A percentile compares a stretch with the other conserved stretches of the same genome.
These are phyloP conservation scores for Microbotryum saponariae DNA, from an alignment of 1,284 basidiomycete genomes.

Conservation along the genomic window DNA sequence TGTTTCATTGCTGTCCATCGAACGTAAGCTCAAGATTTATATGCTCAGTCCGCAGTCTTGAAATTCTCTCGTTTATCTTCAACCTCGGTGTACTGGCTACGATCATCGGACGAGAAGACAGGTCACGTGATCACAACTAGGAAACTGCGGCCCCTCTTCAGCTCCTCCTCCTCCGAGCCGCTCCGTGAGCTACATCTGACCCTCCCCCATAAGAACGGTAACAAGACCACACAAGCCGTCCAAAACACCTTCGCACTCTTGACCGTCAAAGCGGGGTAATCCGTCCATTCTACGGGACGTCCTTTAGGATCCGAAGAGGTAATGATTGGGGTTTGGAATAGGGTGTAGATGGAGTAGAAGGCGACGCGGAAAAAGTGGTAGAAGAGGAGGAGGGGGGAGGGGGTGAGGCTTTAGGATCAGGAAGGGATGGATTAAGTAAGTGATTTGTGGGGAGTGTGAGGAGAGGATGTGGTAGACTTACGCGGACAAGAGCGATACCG, in stretches of 20 bases:
- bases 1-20: too few relatives aligned
- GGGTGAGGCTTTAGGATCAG: constrained; percentile 48
- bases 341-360: constrained; percentile 52
- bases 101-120: too few relatives aligned
- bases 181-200: constrained; percentile 21
- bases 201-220: constrained; percentile 80
- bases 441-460: neutral
- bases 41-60: too few relatives aligned
- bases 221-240: constrained; percentile 76
- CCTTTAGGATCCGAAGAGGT: constrained; percentile 35
- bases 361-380: constrained; percentile 94
- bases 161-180: too few relatives aligned
- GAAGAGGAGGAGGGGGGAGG: constrained; percentile 68
- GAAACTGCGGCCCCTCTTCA: too few relatives aligned
- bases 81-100: too few relatives aligned
- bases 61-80: too few relatives aligned
- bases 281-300: constrained; percentile 43
- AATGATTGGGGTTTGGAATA: constrained; percentile 50
- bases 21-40: too few relatives aligned
- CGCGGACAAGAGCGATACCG: constrained; percentile 79
- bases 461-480: constrained; percentile 42
- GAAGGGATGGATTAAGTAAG: neutral
- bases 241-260: constrained; percentile 62
- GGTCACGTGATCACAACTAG: too few relatives aligned
- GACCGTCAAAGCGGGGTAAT: constrained; percentile 56